Percentiles rank a stretch among this genome's conserved stretches.
Evolutionary conservation across 805 yeast genomes (phyloP).

Genomic region (Jamesozyma jinghongensis): DNA sequence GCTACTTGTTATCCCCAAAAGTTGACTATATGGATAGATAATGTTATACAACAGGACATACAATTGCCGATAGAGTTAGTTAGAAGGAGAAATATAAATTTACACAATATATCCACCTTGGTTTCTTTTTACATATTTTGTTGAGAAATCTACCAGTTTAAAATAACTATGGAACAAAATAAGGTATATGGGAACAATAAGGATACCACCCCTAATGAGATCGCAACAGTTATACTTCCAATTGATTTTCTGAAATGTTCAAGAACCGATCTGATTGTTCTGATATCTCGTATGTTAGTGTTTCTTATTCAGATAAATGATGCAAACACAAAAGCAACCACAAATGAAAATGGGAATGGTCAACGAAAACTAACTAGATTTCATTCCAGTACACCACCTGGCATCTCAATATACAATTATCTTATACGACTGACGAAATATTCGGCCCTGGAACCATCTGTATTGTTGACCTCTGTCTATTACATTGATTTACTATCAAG

Average conservation of each 20-base stretch:
- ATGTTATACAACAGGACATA: neutral
- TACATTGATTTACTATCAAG: slow-evolving; percentile 79
- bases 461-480: slow-evolving; percentile 73
- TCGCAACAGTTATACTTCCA: slow-evolving; percentile 24
- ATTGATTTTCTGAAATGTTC: slow-evolving; percentile 52
- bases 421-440: slow-evolving; percentile 68
- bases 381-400: slow-evolving; percentile 90
- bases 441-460: slow-evolving; percentile 77
- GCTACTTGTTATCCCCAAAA: neutral
- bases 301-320: slow-evolving; percentile 74
- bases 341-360: slow-evolving; percentile 7
- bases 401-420: slow-evolving; percentile 71
- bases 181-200: neutral
- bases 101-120: neutral
- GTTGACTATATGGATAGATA: neutral
- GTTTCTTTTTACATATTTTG: neutral
- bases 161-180: slow-evolving; percentile 1
- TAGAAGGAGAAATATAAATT: neutral
- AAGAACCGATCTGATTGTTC: slow-evolving; percentile 55
- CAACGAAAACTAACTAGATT: slow-evolving; percentile 55
- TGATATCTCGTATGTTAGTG: slow-evolving; percentile 72
- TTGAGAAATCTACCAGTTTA: neutral
- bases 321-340: slow-evolving; percentile 22
- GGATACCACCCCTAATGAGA: slow-evolving; percentile 1
- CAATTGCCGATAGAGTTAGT: neutral